These are phyloP conservation scores for Viola pubescens DNA, from an alignment of 441 rosid genomes.

Conservation along the genomic window DNA sequence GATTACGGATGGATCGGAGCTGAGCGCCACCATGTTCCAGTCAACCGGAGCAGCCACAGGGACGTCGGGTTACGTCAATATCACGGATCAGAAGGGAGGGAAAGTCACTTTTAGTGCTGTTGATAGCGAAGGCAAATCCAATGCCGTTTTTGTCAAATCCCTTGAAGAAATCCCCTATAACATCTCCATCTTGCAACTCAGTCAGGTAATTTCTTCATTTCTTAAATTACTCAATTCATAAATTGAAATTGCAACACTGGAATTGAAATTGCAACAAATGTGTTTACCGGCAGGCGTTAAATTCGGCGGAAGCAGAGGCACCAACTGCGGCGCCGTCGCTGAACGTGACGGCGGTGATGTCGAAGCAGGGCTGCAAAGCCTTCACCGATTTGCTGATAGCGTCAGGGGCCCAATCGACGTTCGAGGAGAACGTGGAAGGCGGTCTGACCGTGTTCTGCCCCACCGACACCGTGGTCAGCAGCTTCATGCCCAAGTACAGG, in stretches of 20 bases:
- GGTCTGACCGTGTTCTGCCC: conserved; percentile 93
- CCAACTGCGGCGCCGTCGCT: conserved; percentile 69
- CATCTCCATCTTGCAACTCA: conserved; percentile 78
- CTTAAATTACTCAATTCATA: not conserved
- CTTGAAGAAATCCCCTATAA: conserved; percentile 70
- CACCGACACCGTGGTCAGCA: conserved; percentile 59
- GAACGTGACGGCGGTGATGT: conserved; percentile 61
- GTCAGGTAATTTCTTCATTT: conserved; percentile 38
- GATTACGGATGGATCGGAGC: conserved; percentile 61
- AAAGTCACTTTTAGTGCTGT: conserved; percentile 69
- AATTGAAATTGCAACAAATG: not conserved
- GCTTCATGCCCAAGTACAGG: conserved; percentile 70
- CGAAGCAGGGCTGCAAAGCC: conserved; percentile 74
- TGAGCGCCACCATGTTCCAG: conserved; percentile 82
- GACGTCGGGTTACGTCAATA: conserved; percentile 76
- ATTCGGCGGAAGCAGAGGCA: conserved; percentile 62
- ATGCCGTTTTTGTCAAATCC: conserved; percentile 58
- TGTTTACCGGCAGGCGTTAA: conserved; percentile 35
- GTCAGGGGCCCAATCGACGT: conserved; percentile 56
- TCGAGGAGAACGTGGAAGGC: conserved; percentile 55
- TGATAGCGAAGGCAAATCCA: conserved; percentile 37
- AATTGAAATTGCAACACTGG: too few relatives aligned
- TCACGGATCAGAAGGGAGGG: conserved; percentile 74
- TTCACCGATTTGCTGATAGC: conserved; percentile 62
- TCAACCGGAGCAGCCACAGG: conserved; percentile 82